Evolutionary conservation across 1,284 basidiomycete genomes (phyloP).

Genomic region (Heliocybe sulcata): DNA sequence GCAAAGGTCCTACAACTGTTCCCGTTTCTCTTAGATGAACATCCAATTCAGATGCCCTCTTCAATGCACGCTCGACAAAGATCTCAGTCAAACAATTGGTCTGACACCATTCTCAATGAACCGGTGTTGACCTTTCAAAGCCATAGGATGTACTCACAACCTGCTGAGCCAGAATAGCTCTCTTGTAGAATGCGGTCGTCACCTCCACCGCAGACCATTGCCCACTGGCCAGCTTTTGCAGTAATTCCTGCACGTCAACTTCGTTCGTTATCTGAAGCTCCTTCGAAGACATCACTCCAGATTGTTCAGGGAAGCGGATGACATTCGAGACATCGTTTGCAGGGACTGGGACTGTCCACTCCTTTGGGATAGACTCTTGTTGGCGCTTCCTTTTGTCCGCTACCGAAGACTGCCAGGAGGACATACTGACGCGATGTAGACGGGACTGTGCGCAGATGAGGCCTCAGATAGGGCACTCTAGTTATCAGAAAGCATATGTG

Average conservation of each 20-base stretch:
- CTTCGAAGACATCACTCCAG: slow-evolving; percentile 33
- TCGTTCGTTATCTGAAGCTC: slow-evolving; percentile 47
- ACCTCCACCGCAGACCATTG: slow-evolving; percentile 38
- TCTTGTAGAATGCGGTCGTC: slow-evolving; percentile 51
- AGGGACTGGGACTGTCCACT: slow-evolving; percentile 33
- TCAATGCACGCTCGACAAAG: slow-evolving; percentile 38
- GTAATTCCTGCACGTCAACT: slow-evolving; percentile 27
- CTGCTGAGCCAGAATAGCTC: slow-evolving; percentile 55
- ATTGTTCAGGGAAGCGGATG: slow-evolving; percentile 29
- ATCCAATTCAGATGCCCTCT: slow-evolving; percentile 37
- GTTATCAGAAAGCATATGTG: not conserved
- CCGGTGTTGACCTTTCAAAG: not conserved
- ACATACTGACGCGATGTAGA: not conserved
- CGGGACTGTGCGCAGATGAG: not conserved
- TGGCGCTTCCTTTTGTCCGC: slow-evolving; percentile 35
- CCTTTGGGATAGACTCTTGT: slow-evolving; percentile 35
- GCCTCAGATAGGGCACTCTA: not conserved
- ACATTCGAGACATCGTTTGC: slow-evolving; percentile 32
- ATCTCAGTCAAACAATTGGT: slow-evolving; percentile 47
- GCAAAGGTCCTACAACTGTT: slow-evolving; percentile 37
- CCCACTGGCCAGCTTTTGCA: slow-evolving; percentile 30
- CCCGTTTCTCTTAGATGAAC: slow-evolving; percentile 30
- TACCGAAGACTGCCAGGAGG: slow-evolving; percentile 33
- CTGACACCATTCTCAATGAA: slow-evolving; percentile 10
- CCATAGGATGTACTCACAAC: slow-evolving; percentile 28